A percentile compares a stretch with the other conserved stretches of the same genome.
These are phyloP conservation scores for Volvox carteri DNA, from an alignment of 163 green algal genomes.

Conservation along the genomic window DNA sequence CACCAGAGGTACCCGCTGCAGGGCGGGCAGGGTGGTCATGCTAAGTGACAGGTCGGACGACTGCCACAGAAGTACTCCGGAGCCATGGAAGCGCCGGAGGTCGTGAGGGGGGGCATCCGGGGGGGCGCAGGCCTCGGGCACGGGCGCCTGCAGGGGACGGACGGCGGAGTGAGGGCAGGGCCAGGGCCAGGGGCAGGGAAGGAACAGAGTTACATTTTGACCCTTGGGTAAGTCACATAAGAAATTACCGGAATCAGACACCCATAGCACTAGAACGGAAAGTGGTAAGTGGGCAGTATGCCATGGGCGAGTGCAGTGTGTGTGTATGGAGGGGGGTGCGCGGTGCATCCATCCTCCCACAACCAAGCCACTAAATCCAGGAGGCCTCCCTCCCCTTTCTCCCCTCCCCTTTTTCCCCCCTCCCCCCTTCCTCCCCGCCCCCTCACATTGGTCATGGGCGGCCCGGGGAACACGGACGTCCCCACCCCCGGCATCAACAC, in stretches of 20 bases:
- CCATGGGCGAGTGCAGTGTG: no score
- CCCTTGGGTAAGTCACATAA: no score
- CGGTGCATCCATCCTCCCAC: no score
- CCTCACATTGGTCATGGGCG: slow-evolving; percentile 47
- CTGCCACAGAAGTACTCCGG: slow-evolving; percentile 51
- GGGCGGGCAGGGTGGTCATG: slow-evolving; percentile 57
- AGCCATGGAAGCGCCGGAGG: slow-evolving; percentile 38
- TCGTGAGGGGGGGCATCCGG: slow-evolving; percentile 41
- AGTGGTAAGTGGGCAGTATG: no score
- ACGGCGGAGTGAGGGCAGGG: not conserved
- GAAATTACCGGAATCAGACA: no score
- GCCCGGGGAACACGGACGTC: slow-evolving; percentile 57
- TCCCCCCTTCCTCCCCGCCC: not conserved
- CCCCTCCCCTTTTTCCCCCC: not conserved
- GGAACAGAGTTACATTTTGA: no score
- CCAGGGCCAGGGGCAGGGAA: not conserved
- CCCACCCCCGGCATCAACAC: slow-evolving; percentile 22
- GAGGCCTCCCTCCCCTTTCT: not conserved
- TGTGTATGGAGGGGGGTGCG: no score
- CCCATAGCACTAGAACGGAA: no score
- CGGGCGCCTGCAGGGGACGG: slow-evolving; percentile 4
- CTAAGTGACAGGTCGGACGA: slow-evolving; percentile 30
- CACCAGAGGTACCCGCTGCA: slow-evolving; percentile 46
- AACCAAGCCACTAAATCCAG: no score
- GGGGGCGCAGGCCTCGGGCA: slow-evolving; percentile 15